These are phyloP conservation scores for Melanopsichium pennsylvanicum DNA, from an alignment of 1,284 basidiomycete genomes.

Conservation along the genomic window DNA sequence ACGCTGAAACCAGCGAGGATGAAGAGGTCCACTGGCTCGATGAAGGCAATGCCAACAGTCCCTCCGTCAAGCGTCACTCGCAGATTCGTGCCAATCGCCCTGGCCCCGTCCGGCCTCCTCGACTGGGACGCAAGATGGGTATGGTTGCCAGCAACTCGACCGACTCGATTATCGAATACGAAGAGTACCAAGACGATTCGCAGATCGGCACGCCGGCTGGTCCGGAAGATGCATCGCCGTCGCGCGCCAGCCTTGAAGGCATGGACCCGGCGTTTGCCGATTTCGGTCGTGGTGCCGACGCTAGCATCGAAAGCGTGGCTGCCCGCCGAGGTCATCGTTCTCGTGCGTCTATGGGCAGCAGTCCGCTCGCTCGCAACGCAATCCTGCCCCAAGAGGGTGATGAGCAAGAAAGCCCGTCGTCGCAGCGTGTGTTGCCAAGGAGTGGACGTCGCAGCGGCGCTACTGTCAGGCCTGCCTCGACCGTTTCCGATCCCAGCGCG, in stretches of 20 bases:
- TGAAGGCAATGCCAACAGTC: constrained; percentile 33
- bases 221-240: constrained; percentile 38
- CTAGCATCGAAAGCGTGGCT: constrained; percentile 25
- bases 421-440: constrained; percentile 26
- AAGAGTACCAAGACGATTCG: constrained; percentile 34
- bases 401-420: constrained; percentile 19
- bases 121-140: constrained; percentile 34
- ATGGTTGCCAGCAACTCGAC: constrained; percentile 40
- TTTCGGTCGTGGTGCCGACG: constrained; percentile 22
- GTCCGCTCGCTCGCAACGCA: constrained; percentile 43
- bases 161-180: constrained; percentile 46
- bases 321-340: constrained; percentile 32
- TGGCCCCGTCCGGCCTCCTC: constrained; percentile 21
- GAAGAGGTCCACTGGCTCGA: constrained; percentile 43
- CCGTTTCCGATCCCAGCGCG: constrained; percentile 41
- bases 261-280: constrained; percentile 57
- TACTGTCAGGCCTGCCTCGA: constrained; percentile 33
- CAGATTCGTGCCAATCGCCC: constrained; percentile 26
- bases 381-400: constrained; percentile 20
- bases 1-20: constrained; percentile 53
- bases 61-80: constrained; percentile 25
- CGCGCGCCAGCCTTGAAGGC: constrained; percentile 51
- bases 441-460: constrained; percentile 33
- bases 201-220: constrained; percentile 24
- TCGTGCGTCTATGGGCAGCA: constrained; percentile 39